Percentiles rank a stretch among this genome's conserved stretches.
Conservation (phyloP, 768 basidiomycete species). For the Sarcomyxa edulis region DNA sequence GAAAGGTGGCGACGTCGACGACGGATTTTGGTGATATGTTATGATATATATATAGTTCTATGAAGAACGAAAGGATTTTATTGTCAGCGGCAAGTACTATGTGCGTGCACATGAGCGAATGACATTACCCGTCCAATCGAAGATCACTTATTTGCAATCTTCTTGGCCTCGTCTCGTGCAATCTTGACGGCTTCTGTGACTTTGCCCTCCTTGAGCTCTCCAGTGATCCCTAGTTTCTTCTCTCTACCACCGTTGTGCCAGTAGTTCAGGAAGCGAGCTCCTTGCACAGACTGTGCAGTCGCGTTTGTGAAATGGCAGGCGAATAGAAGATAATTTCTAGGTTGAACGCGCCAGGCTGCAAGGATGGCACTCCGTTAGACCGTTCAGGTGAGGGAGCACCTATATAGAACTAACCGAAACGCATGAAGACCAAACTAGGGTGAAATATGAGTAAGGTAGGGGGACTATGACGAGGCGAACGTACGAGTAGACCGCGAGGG, state of each 20-base stretch:
- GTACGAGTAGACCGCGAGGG: constrained; percentile 88
- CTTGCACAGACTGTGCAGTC: constrained; percentile 80
- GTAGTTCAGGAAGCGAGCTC: constrained; percentile 81
- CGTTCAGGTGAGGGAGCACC: constrained; percentile 3
- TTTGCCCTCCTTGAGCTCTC: constrained; percentile 28
- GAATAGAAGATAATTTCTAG: constrained; percentile 93
- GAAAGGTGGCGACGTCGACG: constrained; percentile 64
- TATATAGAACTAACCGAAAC: constrained; percentile 61
- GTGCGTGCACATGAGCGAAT: constrained; percentile 7
- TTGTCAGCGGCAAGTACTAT: background rate
- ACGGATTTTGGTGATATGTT: constrained; percentile 67
- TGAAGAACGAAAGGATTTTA: constrained; percentile 5
- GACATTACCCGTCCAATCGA: constrained; percentile 4
- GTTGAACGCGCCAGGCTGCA: constrained; percentile 90
- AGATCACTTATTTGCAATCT: constrained; percentile 21
- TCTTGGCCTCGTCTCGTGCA: constrained; percentile 29
- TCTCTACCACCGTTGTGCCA: constrained; percentile 90
- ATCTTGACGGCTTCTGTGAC: constrained; percentile 49
- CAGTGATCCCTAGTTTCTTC: constrained; percentile 43
- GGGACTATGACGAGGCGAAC: constrained; percentile 27
- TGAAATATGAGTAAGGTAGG: constrained; percentile 5
- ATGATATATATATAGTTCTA: constrained; percentile 16
- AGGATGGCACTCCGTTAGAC: constrained; percentile 6
- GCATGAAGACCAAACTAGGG: constrained; percentile 81
- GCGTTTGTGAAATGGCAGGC: constrained; percentile 92